Conservation (phyloP, 148 eudicot species). For the Cornus florida region DNA sequence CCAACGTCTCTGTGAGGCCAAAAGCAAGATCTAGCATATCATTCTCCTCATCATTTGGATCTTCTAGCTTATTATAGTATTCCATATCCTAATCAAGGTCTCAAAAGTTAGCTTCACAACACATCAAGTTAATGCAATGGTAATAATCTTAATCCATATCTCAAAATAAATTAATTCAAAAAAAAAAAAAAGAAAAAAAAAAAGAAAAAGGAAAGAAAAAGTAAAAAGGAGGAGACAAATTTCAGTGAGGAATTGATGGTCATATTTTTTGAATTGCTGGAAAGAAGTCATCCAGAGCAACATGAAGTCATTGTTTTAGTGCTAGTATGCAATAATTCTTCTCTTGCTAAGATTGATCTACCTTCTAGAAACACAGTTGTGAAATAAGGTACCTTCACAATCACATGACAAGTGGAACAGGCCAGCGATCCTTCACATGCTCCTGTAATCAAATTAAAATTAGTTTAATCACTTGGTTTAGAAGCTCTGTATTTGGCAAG, state of each 20-base stretch:
- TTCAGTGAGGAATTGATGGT: no score
- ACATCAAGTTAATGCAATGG: not conserved
- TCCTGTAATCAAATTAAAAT: constrained; percentile 48
- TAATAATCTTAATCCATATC: not conserved
- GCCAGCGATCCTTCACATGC: constrained; percentile 99
- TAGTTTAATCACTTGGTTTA: constrained; percentile 6
- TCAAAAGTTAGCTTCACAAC: not conserved
- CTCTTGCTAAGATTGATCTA: not conserved
- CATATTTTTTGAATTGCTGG: no score
- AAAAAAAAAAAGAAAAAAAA: no score
- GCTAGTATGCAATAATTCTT: not conserved
- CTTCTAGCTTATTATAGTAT: constrained; percentile 78
- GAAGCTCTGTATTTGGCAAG: not conserved
- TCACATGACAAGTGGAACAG: constrained; percentile 96
- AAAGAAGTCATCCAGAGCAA: not conserved
- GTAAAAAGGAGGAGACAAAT: not conserved
- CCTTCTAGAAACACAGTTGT: no score
- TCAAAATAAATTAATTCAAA: no score
- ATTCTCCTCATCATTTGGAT: constrained; percentile 93
- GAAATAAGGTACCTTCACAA: constrained; percentile 66
- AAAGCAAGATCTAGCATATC: constrained; percentile 99
- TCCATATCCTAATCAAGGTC: constrained; percentile 59
- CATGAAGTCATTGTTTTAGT: not conserved
- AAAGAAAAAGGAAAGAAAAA: no score
- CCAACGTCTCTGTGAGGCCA: constrained; percentile 92